A percentile compares a stretch with the other conserved stretches of the same genome.
These are phyloP conservation scores for Calonectria hongkongensis DNA, from an alignment of 2,329 filamentous ascomycete genomes.

Conservation along the genomic window DNA sequence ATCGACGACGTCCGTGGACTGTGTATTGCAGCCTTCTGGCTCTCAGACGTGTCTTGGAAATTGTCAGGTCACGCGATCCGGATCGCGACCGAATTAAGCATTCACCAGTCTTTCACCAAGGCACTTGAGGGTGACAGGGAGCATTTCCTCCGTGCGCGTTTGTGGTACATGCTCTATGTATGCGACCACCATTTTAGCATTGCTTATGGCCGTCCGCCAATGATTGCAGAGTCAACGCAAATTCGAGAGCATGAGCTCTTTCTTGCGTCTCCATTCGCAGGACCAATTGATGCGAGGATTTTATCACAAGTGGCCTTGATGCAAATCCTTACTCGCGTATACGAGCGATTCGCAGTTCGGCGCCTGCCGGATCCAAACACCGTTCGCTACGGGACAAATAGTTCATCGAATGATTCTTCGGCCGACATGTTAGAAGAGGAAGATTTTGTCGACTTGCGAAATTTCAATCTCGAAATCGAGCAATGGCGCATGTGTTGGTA, in stretches of 20 bases:
- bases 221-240: conserved; percentile 50
- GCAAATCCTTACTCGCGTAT: conserved; percentile 42
- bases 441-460: conserved; percentile 61
- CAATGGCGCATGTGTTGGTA: conserved; percentile 63
- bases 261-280: conserved; percentile 46
- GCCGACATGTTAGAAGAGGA: conserved; percentile 55
- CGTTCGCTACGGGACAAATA: conserved; percentile 32
- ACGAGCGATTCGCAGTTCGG: conserved; percentile 38
- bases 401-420: conserved; percentile 28
- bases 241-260: conserved; percentile 55
- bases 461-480: conserved; percentile 65
- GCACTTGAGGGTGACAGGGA: conserved; percentile 67
- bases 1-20: conserved; percentile 76
- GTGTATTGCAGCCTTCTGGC: conserved; percentile 78
- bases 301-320: conserved; percentile 41
- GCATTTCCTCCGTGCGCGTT: conserved; percentile 71
- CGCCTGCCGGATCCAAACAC: conserved; percentile 39
- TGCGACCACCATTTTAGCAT: conserved; percentile 60
- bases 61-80: conserved; percentile 75
- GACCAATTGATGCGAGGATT: conserved; percentile 39
- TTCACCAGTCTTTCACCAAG: conserved; percentile 72
- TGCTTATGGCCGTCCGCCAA: conserved; percentile 57
- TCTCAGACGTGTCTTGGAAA: conserved; percentile 77
- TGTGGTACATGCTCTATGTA: conserved; percentile 71
- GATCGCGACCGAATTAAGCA: conserved; percentile 74